Evolutionary conservation across 352 stramenopile genomes (phyloP).

Genomic region (Pythium folliculosum): DNA sequence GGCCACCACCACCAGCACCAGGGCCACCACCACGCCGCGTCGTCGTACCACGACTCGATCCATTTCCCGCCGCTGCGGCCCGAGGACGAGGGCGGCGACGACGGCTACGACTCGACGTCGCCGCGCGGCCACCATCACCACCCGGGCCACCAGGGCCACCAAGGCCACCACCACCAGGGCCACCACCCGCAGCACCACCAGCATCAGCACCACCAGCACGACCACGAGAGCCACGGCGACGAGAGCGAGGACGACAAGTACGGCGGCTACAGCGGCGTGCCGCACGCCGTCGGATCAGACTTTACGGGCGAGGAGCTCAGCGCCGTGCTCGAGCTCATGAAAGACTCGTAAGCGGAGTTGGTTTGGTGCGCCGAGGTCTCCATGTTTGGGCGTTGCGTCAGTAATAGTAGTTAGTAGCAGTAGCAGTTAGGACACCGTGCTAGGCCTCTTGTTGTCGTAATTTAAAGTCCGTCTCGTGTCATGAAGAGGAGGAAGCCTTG

Average conservation of each 20-base stretch:
- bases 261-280: constrained; percentile 36
- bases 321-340: constrained; percentile 81
- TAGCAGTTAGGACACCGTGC: no score
- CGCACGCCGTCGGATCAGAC: constrained; percentile 49
- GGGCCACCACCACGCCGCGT: constrained; percentile 1
- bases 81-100: constrained; percentile 18
- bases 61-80: constrained; percentile 22
- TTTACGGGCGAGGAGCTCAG: constrained; percentile 80
- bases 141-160: constrained; percentile 6
- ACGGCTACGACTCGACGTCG: constrained; percentile 37
- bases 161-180: constrained; percentile 26
- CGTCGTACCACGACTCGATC: constrained; percentile 20
- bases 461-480: no score
- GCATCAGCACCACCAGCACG: constrained; percentile 15
- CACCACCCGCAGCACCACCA: constrained; percentile 32
- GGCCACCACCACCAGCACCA: constrained; percentile 3
- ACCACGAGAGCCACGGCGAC: constrained; percentile 20
- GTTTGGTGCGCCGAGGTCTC: background rate
- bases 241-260: constrained; percentile 21
- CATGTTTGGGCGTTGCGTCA: background rate
- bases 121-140: constrained; percentile 22
- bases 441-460: no score
- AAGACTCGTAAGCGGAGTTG: constrained; percentile 46
- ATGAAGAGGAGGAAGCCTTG: no score
- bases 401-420: background rate